Evolutionary conservation across 108 stramenopile species (phyloP), one percentile per base, ranked within the genome.

Genomic region (Fragilaria crotonensis): DNA sequence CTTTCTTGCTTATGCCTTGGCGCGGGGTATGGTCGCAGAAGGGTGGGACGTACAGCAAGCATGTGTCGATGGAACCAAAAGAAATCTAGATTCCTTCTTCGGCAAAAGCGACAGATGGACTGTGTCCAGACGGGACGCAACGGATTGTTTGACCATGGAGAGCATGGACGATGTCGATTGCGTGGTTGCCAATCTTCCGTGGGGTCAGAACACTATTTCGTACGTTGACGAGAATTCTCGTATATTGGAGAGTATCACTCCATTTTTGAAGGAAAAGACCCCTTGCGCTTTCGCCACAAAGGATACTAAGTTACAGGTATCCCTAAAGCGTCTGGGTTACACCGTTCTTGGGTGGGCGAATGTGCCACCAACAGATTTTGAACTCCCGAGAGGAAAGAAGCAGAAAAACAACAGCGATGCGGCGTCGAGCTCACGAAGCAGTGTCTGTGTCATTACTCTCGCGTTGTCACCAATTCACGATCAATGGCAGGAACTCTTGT

Each of bases 101-200:
- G 36, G 33, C 9, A 31, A 59, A 2, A 54, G 59, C 4, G 31
- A 48, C 0, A n/a, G 44, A 1, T 49, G 55, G 62, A 32, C 20
- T 9, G 18, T 63, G 51, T 14, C 26, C 27, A 0, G 19, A 17
- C 25, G 19, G 29, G 36, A 54, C 5, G 25, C 57, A 9, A 44
- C 59, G 25, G 44, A 30, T 45, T 25, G 2, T 31, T 57, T 32
- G 36, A 29, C 41, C n/a, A 44, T 26, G 54, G 26, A 41, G 56
- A 63, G 20, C 59, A 7, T 44, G 23, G 21, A 33, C 30, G 33
- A 23, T 11, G 33, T 79, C 65, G 71, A 75, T 62, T 81, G 79
- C 46, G 79, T 76, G 11, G 77, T 79, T 41, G 51, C 78, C 18
- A 86, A 83, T 65, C 56, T 86, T 4, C 85, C 85, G 1, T 86